phyloP scores from a whole-genome alignment of 306 rosid species.

The Fragaria iinumae region DNA sequence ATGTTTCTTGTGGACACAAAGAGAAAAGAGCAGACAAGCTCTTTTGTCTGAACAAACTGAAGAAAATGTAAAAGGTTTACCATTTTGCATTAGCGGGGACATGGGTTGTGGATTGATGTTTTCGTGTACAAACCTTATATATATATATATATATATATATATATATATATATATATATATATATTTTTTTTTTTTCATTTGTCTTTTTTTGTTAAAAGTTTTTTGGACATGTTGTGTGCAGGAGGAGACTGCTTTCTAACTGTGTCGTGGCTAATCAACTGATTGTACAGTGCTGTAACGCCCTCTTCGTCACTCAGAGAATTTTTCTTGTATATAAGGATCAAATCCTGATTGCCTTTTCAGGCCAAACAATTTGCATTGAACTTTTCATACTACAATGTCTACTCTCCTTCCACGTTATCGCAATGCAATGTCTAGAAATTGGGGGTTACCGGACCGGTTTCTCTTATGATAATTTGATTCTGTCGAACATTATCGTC shows the following conservation, averaged over 20 bases:
- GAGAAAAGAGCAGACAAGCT: background rate
- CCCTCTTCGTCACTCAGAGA: slow-evolving; percentile 31
- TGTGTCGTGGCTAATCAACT: slow-evolving; percentile 36
- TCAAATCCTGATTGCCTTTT: slow-evolving; percentile 12
- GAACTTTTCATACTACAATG: background rate
- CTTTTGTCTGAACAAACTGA: background rate
- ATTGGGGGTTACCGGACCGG: background rate
- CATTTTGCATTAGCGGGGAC: background rate
- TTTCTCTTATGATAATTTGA: background rate
- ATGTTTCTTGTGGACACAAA: background rate
- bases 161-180: too few species aligned
- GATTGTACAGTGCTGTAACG: slow-evolving; percentile 69
- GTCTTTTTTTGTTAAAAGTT: background rate
- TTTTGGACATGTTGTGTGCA: slow-evolving; percentile 27
- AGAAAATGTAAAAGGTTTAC: background rate
- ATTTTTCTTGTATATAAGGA: slow-evolving; percentile 32
- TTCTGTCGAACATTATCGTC: background rate
- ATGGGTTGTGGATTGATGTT: background rate
- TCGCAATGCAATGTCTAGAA: background rate
- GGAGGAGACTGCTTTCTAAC: slow-evolving; percentile 56
- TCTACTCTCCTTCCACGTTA: background rate
- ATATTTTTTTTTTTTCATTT: background rate
- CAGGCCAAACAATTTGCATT: slow-evolving; percentile 15
- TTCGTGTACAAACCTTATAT: too few species aligned
- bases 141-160: too few species aligned